Evolutionary conservation across 2,329 filamentous ascomycete species (phyloP).

Genomic region (Teratosphaeria zuluensis): DNA sequence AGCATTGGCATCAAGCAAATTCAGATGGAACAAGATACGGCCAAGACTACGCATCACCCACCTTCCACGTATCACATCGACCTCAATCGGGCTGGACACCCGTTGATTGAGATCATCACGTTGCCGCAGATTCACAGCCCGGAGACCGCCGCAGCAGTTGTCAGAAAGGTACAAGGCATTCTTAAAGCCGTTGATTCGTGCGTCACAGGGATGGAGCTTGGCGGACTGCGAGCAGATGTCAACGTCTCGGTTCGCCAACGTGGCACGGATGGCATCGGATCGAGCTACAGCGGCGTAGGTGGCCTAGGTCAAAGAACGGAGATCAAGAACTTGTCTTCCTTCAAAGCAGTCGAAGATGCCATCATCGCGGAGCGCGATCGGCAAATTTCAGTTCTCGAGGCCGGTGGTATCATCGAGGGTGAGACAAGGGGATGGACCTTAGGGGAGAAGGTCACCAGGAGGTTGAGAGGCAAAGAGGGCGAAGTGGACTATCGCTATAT

Average conservation of each 20-base stretch:
- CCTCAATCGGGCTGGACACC: conserved; percentile 85
- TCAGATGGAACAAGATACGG: conserved; percentile 96
- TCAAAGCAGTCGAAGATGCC: conserved; percentile 91
- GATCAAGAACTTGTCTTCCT: conserved; percentile 93
- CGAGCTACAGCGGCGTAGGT: conserved; percentile 47
- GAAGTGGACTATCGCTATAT: conserved; percentile 98
- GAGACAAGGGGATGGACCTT: conserved; percentile 93
- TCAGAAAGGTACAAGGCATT: conserved; percentile 77
- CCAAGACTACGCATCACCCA: conserved; percentile 77
- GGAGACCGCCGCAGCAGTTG: conserved; percentile 75
- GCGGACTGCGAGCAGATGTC: conserved; percentile 83
- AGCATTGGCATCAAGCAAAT: conserved; percentile 81
- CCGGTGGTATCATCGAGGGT: conserved; percentile 63
- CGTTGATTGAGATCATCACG: conserved; percentile 92
- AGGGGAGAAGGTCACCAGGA: conserved; percentile 69
- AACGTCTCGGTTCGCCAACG: conserved; percentile 77
- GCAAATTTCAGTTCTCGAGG: conserved; percentile 71
- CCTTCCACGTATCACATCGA: conserved; percentile 70
- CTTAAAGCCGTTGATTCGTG: conserved; percentile 75
- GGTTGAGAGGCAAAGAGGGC: conserved; percentile 84
- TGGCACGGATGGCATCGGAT: conserved; percentile 24
- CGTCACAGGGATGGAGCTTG: conserved; percentile 84
- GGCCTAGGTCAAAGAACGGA: conserved; percentile 80
- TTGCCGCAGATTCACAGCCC: conserved; percentile 80
- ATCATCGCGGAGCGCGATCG: conserved; percentile 84